Base-by-base conservation (phyloP, 352 stramenopile species). In the Lagenidium giganteum region DNA sequence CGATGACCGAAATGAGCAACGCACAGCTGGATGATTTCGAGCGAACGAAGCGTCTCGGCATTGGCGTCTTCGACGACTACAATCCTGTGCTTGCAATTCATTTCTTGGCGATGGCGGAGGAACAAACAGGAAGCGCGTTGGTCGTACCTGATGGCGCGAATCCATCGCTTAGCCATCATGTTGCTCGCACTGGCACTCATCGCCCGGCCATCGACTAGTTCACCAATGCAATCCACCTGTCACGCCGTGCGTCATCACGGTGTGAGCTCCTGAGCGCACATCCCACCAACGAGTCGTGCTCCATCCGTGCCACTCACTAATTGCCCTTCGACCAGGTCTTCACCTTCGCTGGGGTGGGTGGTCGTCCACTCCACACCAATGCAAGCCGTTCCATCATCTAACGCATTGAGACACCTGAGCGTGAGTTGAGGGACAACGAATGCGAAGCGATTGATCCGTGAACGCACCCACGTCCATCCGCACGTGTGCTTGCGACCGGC, bases 11-110 rank as follows among this genome's bases (percentile, higher is more conserved):
- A n/a, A n/a, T n/a, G n/a, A n/a, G n/a, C n/a, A 3, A 57, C 68
- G 7, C 62, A 80, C 68, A 75, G 23, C n/a, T 70, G 52, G 16
- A 80, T 54, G 25, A 72, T 58, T 25, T 80, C 58, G 20, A 80
- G 65, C 52, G 74, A 70, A 12, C 63, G 66, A 29, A 80, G 49
- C 8, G 59, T 65, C 51, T 80, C 68, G n/a, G 58, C 36, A 26
- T 80, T 80, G 32, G 28, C 55, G 48, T 80, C 65, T 9, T 56
- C 47, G 8, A 68, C 21, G 43, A 72, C 45, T 20, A 42, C 41
- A 38, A 75, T 28, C 37, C 68, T 75, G n/a, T n/a, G n/a, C n/a
- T n/a, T n/a, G n/a, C n/a, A n/a, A n/a, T n/a, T n/a, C n/a, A n/a
- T n/a, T n/a, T n/a, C n/a, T n/a, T n/a, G n/a, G n/a, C n/a, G n/a